A percentile compares a stretch with the other conserved stretches of the same genome.
Evolutionary conservation across 306 rosid genomes (phyloP).

Genomic region (Sophora flavescens): DNA sequence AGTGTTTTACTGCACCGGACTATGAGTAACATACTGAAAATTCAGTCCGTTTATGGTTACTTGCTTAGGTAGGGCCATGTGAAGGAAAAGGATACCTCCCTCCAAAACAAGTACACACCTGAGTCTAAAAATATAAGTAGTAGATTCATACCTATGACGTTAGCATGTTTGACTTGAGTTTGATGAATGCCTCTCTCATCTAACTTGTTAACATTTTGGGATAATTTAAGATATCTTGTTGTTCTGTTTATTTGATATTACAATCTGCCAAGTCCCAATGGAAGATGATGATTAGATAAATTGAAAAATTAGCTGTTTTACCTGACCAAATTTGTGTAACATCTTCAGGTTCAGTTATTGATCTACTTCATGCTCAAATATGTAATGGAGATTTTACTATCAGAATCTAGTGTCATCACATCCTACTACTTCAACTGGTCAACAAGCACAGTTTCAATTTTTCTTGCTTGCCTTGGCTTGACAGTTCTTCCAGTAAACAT

Average conservation of each 20-base stretch:
- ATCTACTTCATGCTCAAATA: slow-evolving; percentile 99
- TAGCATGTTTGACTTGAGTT: not conserved
- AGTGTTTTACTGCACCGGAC: not conserved
- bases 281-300: slow-evolving; percentile 37
- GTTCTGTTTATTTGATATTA: slow-evolving; percentile 7
- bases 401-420: slow-evolving; percentile 96
- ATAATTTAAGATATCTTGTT: slow-evolving; percentile 13
- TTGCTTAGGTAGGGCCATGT: not conserved
- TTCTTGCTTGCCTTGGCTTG: slow-evolving; percentile 93
- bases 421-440: slow-evolving; percentile 94
- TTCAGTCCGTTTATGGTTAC: not conserved
- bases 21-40: not conserved
- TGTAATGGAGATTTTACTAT: slow-evolving; percentile 88
- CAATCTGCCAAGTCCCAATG: slow-evolving; percentile 18
- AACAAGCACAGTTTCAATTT: slow-evolving; percentile 89
- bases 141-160: not conserved
- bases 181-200: not conserved
- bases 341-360: slow-evolving; percentile 85
- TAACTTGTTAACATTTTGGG: slow-evolving; percentile 2
- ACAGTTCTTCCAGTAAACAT: slow-evolving; percentile 96
- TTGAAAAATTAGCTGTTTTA: slow-evolving; percentile 23
- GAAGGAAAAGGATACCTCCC: not conserved
- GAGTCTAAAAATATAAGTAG: slow-evolving; percentile 1
- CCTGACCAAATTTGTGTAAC: slow-evolving; percentile 52
- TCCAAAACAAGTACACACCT: not conserved